Evolutionary conservation across 2,329 filamentous ascomycete genomes (phyloP), one percentile per base, ranked within the genome.

Genomic region (Aspergillus clavatus): DNA sequence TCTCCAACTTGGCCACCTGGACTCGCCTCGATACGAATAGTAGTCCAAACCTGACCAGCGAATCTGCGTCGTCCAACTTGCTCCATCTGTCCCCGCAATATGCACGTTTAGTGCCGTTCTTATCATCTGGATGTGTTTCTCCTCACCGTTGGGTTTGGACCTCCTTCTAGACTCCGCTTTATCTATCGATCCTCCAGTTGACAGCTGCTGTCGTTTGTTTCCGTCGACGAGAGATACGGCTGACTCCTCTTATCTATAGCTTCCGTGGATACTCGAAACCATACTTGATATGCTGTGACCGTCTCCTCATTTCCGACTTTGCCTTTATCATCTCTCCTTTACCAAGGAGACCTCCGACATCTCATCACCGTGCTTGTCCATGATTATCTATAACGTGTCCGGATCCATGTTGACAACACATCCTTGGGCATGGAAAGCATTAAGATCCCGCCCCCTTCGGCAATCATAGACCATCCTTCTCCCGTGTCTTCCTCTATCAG

Each of bases 361-460:
- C 7, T 10, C 22, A 18, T 38, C 18, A n/a, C 11, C 14, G 33
- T 14, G 12, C 23, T 11, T 11, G 23, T 28, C 12, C 8, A 45
- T 50, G 47, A 40, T 31, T 14, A 28, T 33, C 40, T 21, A 12
- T 18, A 27, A 21, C 22, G 19, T 40, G 43, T 31, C 31, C 36
- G 36, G 35, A 37, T 42, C 38, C 42, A 50, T 55, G 40, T 22
- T 43, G 46, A 52, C 45, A 31, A 47, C 46, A 47, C 49, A 40
- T n/a, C 37, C 41, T 22, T 44, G 41, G 65, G 63, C 62, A 78
- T 78, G 75, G 80, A 82, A 69, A 73, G 73, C 53, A 78, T 81
- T 66, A 76, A 73, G 60, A 80, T 82, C 53, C 78, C 80, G 49
- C 79, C 78, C 41, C 78, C 79, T 43, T 76, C 78, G 50, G 74